Evolutionary conservation across 768 basidiomycete genomes (phyloP).

Genomic region (Kondoa subrosea): DNA sequence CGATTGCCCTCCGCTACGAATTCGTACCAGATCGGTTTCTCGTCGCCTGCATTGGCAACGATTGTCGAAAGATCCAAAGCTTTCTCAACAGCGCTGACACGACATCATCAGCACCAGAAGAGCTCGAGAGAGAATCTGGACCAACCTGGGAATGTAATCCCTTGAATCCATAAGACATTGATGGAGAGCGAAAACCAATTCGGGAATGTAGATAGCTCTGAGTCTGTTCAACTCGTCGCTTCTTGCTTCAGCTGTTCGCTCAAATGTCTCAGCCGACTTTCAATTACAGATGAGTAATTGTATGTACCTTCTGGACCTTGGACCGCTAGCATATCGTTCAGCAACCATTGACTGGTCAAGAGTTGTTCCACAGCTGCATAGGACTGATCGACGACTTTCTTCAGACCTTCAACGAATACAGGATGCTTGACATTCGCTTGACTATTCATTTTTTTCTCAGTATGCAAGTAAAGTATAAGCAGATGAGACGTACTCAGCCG

Average conservation of each 20-base stretch:
- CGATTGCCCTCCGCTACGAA: conserved; percentile 45
- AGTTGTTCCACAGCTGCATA: conserved; percentile 2
- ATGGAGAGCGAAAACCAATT: conserved; percentile 73
- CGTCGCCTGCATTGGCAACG: conserved; percentile 55
- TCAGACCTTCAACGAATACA: conserved; percentile 2
- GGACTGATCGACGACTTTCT: not conserved
- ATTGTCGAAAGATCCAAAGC: conserved; percentile 62
- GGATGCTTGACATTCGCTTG: not conserved
- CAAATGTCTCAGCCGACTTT: no score
- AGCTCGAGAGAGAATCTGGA: conserved; percentile 16
- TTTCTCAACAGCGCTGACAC: conserved; percentile 52
- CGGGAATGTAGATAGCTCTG: conserved; percentile 56
- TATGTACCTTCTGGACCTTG: not conserved
- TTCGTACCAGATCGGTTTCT: conserved; percentile 68
- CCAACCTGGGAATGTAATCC: conserved; percentile 49
- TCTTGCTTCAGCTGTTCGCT: conserved; percentile 20
- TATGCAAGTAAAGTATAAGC: conserved; percentile 3
- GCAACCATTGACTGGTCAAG: conserved; percentile 5
- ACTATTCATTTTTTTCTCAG: conserved; percentile 2
- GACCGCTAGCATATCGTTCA: not conserved
- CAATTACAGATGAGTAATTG: no score
- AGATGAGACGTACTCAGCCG: not conserved
- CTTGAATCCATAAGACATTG: conserved; percentile 50
- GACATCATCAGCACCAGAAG: not conserved
- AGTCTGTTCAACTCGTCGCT: conserved; percentile 23